Evolutionary conservation across 176 grass and related monocot genomes (phyloP).

Genomic region (Cenchrus purpureus): DNA sequence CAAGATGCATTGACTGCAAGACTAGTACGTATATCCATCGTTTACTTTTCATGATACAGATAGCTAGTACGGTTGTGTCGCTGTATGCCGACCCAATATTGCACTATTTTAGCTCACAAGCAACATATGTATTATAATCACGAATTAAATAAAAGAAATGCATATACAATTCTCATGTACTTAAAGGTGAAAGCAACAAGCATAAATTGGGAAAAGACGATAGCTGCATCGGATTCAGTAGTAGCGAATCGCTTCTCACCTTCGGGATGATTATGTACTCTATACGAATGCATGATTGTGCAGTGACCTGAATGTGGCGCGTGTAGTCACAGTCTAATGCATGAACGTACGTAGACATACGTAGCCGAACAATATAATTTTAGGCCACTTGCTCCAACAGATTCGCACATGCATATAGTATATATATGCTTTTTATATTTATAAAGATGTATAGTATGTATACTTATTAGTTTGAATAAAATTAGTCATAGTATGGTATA

Average conservation of each 20-base stretch:
- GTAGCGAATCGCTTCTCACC: neutral
- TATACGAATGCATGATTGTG: neutral
- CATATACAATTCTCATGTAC: neutral
- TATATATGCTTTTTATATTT: no score
- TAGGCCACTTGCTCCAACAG: neutral
- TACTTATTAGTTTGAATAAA: neutral
- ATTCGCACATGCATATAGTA: neutral
- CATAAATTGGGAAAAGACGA: constrained; percentile 22
- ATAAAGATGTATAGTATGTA: no score
- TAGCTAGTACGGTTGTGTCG: neutral
- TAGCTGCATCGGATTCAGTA: neutral
- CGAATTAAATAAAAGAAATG: neutral
- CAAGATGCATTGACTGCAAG: neutral
- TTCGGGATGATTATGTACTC: neutral
- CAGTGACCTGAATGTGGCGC: constrained; percentile 10
- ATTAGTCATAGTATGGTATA: neutral
- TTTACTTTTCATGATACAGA: constrained; percentile 14
- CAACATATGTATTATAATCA: neutral
- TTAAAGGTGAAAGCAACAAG: neutral
- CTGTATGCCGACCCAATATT: neutral
- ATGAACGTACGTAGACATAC: constrained; percentile 13
- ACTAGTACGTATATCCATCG: neutral
- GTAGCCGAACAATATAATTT: neutral
- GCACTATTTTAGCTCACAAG: neutral
- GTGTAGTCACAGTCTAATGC: constrained; percentile 30